Evolutionary conservation across 2,329 filamentous ascomycete genomes (phyloP).

Genomic region (Verticillium albo-atrum): DNA sequence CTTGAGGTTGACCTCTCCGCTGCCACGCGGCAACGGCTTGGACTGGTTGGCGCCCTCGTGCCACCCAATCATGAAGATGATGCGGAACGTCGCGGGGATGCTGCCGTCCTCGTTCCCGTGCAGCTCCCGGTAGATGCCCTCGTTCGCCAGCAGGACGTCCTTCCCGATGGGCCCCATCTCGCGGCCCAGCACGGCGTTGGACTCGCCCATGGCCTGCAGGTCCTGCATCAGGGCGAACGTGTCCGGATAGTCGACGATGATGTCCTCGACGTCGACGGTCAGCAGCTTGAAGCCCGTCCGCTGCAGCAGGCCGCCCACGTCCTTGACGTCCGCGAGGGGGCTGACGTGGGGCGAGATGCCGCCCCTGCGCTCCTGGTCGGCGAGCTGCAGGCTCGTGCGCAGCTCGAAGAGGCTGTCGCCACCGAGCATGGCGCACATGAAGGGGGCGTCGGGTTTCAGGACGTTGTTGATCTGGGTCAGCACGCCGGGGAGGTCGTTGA

Average conservation of each 20-base stretch:
- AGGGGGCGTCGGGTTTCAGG: constrained; percentile 85
- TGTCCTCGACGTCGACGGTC: constrained; percentile 96
- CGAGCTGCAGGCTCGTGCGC: constrained; percentile 86
- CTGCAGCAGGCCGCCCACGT: constrained; percentile 82
- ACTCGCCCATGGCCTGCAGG: constrained; percentile 93
- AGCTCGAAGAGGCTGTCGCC: constrained; percentile 93
- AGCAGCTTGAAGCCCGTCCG: constrained; percentile 91
- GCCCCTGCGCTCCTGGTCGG: constrained; percentile 85
- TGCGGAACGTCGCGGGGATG: constrained; percentile 85
- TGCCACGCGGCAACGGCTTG: constrained; percentile 77
- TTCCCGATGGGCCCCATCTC: constrained; percentile 73
- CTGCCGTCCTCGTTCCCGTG: constrained; percentile 77
- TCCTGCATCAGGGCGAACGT: constrained; percentile 90
- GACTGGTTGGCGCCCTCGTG: constrained; percentile 77
- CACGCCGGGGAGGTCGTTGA: constrained; percentile 88
- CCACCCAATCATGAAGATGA: constrained; percentile 99
- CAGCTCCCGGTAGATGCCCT: constrained; percentile 82
- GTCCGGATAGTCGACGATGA: constrained; percentile 90
- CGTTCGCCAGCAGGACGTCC: constrained; percentile 81
- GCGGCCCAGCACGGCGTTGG: constrained; percentile 80
- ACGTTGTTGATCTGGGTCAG: constrained; percentile 80
- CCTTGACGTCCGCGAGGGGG: constrained; percentile 85
- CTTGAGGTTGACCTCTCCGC: constrained; percentile 82
- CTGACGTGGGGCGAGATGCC: constrained; percentile 89
- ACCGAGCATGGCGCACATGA: constrained; percentile 94